Evolutionary conservation across 179 eudicot genomes (phyloP).

Genomic region (Pouteria campechiana): DNA sequence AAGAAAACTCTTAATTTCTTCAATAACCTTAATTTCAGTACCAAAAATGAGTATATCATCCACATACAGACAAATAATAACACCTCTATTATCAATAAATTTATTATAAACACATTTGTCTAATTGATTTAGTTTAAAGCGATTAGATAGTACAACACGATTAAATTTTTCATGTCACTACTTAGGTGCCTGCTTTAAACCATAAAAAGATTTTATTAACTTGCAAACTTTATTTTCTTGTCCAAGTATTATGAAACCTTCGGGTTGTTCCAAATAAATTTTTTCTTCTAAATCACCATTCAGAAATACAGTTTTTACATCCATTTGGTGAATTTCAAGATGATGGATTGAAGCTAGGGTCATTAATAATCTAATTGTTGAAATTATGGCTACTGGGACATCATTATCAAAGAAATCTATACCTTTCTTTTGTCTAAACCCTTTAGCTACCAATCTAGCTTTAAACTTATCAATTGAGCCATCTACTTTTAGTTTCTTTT

Average conservation of each 20-base stretch:
- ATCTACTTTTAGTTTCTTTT: no score
- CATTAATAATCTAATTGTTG: background rate
- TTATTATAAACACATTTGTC: conserved; percentile 1
- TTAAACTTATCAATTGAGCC: background rate
- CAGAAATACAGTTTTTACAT: background rate
- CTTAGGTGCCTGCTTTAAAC: conserved; percentile 1
- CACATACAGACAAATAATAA: background rate
- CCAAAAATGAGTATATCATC: background rate
- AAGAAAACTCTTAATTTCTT: background rate
- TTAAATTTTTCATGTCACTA: background rate
- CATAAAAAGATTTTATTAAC: background rate
- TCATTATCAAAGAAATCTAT: background rate
- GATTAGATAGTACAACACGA: background rate
- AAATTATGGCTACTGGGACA: background rate
- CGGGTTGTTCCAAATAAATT: background rate
- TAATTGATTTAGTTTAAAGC: background rate
- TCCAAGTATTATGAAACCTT: background rate
- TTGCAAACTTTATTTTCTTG: background rate
- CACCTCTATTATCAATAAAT: background rate
- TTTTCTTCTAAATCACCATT: background rate
- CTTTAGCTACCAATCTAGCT: background rate
- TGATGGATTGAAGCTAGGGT: background rate
- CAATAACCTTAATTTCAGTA: background rate
- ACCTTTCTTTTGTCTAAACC: background rate
- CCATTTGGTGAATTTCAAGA: background rate